Conservation (phyloP, 495 filamentous ascomycete genomes). For the Lentithecium fluviatile region DNA sequence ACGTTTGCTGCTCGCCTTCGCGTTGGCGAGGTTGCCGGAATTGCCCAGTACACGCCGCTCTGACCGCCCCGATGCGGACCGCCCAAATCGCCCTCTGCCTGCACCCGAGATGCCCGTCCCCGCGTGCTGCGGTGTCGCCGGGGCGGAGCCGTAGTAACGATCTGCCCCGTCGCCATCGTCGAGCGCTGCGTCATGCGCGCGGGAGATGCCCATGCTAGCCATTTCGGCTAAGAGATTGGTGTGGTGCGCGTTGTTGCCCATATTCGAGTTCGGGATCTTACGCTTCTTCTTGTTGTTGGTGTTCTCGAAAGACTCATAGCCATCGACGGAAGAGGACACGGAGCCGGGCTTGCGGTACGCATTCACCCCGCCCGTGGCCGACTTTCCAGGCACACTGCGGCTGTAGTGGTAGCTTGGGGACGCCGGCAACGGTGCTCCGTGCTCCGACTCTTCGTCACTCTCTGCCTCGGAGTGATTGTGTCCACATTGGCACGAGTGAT, state of each 20-base stretch:
- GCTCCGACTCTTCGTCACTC: conserved; percentile 40
- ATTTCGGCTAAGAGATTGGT: conserved; percentile 60
- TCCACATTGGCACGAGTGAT: conserved; percentile 34
- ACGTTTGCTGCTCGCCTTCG: conserved; percentile 34
- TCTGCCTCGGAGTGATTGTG: conserved; percentile 37
- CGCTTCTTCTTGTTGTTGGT: conserved; percentile 99
- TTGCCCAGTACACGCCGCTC: conserved; percentile 66
- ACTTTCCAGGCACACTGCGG: conserved; percentile 4
- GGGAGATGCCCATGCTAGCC: conserved; percentile 61
- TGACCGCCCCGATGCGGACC: conserved; percentile 50
- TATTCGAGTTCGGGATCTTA: conserved; percentile 90
- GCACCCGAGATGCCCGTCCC: conserved; percentile 71
- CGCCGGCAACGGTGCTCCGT: conserved; percentile 20
- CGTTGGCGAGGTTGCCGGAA: conserved; percentile 55
- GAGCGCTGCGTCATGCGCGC: conserved; percentile 46
- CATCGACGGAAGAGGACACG: conserved; percentile 59
- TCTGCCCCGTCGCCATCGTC: conserved; percentile 49
- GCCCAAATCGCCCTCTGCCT: conserved; percentile 75
- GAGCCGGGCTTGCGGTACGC: conserved; percentile 40
- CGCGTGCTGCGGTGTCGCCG: conserved; percentile 47
- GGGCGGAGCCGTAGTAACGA: conserved; percentile 58
- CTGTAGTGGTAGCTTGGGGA: conserved; percentile 40
- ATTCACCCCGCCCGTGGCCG: not conserved
- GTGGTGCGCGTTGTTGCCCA: conserved; percentile 67
- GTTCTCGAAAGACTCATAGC: conserved; percentile 97